Evolutionary conservation across 805 yeast species (phyloP).

Genomic region (Suhomyces sp.): DNA sequence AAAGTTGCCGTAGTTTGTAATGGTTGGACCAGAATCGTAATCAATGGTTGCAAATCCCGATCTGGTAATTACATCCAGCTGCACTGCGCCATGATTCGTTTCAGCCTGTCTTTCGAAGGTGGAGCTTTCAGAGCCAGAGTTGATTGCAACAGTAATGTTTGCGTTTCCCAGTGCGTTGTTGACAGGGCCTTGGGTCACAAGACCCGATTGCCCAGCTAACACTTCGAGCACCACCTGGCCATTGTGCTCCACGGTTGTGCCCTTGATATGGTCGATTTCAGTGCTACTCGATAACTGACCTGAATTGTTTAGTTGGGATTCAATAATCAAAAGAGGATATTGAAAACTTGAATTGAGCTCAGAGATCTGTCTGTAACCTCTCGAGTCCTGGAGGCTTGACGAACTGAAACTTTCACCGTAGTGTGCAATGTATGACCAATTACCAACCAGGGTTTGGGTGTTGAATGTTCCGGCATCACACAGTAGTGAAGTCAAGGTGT

Average conservation of each 20-base stretch:
- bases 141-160: neutral
- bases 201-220: neutral
- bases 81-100: neutral
- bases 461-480: neutral
- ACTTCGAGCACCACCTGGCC: neutral
- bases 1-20: neutral
- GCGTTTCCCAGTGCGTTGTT: neutral
- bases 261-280: neutral
- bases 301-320: neutral
- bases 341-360: neutral
- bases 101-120: neutral
- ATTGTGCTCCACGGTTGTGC: neutral
- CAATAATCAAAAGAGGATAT: neutral
- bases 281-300: neutral
- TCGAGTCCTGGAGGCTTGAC: neutral
- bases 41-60: neutral
- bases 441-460: neutral
- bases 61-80: neutral
- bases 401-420: neutral
- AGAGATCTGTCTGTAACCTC: neutral
- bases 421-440: neutral
- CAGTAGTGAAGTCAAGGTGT: conserved; percentile 14
- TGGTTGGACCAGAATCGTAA: neutral
- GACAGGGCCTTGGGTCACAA: neutral
- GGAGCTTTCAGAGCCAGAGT: neutral